These are phyloP conservation scores for Dryas alaskensis DNA, from an alignment of 306 rosid species.

Conservation along the genomic window DNA sequence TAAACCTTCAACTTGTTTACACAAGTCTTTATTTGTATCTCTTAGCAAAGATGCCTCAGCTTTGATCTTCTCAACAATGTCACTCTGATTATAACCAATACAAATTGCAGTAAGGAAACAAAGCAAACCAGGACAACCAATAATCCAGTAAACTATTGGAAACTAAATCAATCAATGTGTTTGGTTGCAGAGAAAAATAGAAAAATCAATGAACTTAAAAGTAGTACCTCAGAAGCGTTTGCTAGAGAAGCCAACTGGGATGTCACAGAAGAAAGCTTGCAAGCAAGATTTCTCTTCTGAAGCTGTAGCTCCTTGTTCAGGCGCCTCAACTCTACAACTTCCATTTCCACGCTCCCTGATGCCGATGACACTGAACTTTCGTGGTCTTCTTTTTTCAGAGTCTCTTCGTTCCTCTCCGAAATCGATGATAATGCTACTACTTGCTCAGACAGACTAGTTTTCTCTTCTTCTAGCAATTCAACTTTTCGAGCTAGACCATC, in stretches of 20 bases:
- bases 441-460: constrained; percentile 50
- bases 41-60: constrained; percentile 86
- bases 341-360: constrained; percentile 58
- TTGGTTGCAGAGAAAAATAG: neutral
- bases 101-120: constrained; percentile 9
- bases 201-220: neutral
- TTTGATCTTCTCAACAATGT: constrained; percentile 68
- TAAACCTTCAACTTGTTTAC: constrained; percentile 93
- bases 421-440: constrained; percentile 33
- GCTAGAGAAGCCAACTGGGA: constrained; percentile 57
- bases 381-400: constrained; percentile 32
- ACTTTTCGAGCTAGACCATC: constrained; percentile 53
- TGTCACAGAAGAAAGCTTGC: constrained; percentile 65
- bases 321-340: constrained; percentile 84
- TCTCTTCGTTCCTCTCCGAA: constrained; percentile 44
- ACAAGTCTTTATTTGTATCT: constrained; percentile 79
- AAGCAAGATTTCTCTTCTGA: constrained; percentile 79
- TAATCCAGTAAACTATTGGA: neutral
- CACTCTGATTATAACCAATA: constrained; percentile 50
- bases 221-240: constrained; percentile 61
- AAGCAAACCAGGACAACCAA: neutral
- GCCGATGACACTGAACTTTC: constrained; percentile 19
- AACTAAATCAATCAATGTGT: constrained; percentile 4
- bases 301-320: constrained; percentile 89
- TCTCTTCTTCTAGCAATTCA: constrained; percentile 62